Evolutionary conservation across 345 rosid genomes (phyloP).

Genomic region (Raphanus sativus): DNA sequence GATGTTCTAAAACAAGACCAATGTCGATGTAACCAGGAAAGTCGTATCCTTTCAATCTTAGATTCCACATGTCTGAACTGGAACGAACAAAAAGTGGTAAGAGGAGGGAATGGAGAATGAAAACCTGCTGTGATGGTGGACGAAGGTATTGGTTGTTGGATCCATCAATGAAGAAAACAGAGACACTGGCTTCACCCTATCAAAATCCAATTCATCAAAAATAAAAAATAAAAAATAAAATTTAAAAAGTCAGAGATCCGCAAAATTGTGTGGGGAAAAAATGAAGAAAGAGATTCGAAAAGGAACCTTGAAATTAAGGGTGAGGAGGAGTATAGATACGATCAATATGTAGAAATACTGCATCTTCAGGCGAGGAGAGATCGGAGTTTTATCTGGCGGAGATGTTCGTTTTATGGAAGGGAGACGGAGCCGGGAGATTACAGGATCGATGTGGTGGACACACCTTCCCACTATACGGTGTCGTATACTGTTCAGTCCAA

Average conservation of each 20-base stretch:
- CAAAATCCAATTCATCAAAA: conserved; percentile 28
- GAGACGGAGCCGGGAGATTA: conserved; percentile 26
- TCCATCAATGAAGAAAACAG: conserved; percentile 77
- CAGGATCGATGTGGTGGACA: conserved; percentile 16
- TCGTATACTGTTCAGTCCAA: neutral
- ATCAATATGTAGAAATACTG: conserved; percentile 45
- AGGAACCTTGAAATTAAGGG: conserved; percentile 44
- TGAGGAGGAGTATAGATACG: conserved; percentile 50
- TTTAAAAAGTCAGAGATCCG: too few relatives aligned
- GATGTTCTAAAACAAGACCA: neutral
- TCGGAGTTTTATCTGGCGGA: conserved; percentile 16
- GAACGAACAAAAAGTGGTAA: neutral
- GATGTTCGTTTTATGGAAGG: conserved; percentile 22
- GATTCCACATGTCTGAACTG: conserved; percentile 12
- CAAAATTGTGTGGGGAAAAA: too few relatives aligned
- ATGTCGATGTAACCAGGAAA: neutral
- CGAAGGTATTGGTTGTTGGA: conserved; percentile 61
- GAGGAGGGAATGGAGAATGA: neutral
- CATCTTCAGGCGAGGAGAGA: conserved; percentile 37
- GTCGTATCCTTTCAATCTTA: conserved; percentile 18
- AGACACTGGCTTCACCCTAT: conserved; percentile 57
- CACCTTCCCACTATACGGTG: neutral
- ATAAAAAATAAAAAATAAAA: too few relatives aligned
- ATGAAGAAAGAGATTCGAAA: too few relatives aligned
- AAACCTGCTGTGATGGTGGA: conserved; percentile 42